Base-by-base conservation (phyloP, 108 stramenopile species). In the Pinguiococcus pyrenoidosus region DNA sequence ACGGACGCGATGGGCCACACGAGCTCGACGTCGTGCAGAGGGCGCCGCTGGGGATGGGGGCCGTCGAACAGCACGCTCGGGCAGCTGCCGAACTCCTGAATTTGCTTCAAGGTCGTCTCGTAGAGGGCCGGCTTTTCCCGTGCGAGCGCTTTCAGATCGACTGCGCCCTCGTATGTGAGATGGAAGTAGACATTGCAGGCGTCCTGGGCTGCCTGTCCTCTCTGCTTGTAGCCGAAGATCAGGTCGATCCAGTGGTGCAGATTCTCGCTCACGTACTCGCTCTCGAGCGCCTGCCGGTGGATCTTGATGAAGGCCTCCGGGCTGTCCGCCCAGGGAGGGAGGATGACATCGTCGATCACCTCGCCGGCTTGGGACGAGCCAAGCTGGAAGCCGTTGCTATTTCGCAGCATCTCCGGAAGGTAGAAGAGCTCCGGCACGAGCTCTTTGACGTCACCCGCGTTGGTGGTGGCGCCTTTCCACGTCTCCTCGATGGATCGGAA, bases 291-390 rank as follows among this genome's bases (percentile, higher is more conserved):
- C 13, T 37, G 10, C 0, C 68, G 53, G 23, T 59, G 23, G 16
- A 6, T 26, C 13, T 16, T 28, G 21, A 69, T 21, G 42, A 69
- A 69, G 2, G 51, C 44, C 3, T 44, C 58, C 5, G 89, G 83
- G 66, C 82, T 80, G 0, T 81, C 83, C 51, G 87, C 87, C 93
- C 89, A 96, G 35, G 73, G 72, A 1, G 93, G 93, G 49, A 96
- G 58, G n/a, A 67, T 68, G 20, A 85, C 82, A 59, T 96, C 74
- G 39, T 89, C 80, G 8, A 92, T 82, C 7, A 61, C 54, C 48
- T 77, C 75, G 2, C 85, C 83, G 21, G 56, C 54, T 56, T 87
- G 86, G 6, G 77, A 84, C 12, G 52, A 64, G 13, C 92, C 92
- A 37, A 87, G 82, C 48, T 89, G 82, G 49, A 91, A 84, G 35